Evolutionary conservation across 345 rosid species (phyloP).

Genomic region (Leavenworthia alabamica): DNA sequence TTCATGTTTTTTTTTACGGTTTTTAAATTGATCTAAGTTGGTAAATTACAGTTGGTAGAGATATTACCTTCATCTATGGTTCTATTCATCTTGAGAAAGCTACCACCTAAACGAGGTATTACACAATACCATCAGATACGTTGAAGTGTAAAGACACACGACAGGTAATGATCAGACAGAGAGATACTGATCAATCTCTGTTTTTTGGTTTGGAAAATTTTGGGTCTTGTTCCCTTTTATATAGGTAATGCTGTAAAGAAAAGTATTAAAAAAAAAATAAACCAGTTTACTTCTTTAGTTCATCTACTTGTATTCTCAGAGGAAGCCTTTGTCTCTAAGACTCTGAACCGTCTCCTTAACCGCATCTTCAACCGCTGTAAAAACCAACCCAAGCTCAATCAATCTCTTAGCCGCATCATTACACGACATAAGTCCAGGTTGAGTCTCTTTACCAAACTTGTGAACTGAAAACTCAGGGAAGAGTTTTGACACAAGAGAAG

Average conservation of each 20-base stretch:
- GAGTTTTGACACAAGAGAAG: constrained; percentile 50
- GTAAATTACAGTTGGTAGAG: constrained; percentile 66
- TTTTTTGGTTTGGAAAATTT: not conserved
- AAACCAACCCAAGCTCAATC: constrained; percentile 51
- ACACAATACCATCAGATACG: constrained; percentile 81
- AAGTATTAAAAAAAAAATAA: too few species aligned
- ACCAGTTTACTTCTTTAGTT: too few species aligned
- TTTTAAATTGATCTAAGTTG: constrained; percentile 5
- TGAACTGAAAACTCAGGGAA: constrained; percentile 61
- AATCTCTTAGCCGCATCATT: constrained; percentile 69
- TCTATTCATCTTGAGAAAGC: constrained; percentile 82
- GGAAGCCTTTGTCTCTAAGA: constrained; percentile 50
- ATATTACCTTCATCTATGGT: constrained; percentile 79
- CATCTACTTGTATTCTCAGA: too few species aligned
- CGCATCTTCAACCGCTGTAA: constrained; percentile 62
- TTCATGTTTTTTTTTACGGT: not conserved
- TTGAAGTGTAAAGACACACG: constrained; percentile 31
- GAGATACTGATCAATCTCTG: not conserved
- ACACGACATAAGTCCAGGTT: constrained; percentile 51
- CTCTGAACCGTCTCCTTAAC: constrained; percentile 57
- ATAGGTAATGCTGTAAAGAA: constrained; percentile 18
- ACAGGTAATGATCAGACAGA: constrained; percentile 1
- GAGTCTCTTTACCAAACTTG: constrained; percentile 56
- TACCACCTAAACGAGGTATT: constrained; percentile 82
- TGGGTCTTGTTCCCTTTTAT: constrained; percentile 18